phyloP scores from a whole-genome alignment of 192 early-diverging fungal species.

The Oehlia diaphana region DNA sequence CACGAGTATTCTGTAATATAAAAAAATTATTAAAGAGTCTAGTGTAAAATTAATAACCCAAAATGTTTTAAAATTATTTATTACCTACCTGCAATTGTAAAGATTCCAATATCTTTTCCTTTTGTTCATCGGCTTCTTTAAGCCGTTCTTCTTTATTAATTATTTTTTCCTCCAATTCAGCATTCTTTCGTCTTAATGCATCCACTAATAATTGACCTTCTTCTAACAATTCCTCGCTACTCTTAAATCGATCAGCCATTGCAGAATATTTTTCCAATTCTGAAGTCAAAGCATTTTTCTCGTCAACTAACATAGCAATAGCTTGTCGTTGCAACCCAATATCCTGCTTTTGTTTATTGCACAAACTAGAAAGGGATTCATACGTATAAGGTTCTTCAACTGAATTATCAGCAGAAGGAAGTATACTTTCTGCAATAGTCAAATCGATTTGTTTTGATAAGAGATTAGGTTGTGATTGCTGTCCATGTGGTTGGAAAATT shows the following conservation, averaged over 20 bases:
- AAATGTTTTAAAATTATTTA: not conserved
- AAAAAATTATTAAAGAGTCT: not conserved
- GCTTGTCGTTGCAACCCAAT: conserved; percentile 23
- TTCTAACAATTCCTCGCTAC: conserved; percentile 23
- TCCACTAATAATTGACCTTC: conserved; percentile 30
- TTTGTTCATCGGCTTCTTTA: conserved; percentile 15
- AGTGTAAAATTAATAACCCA: not conserved
- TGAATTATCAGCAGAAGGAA: not conserved
- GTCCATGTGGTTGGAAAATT: conserved; percentile 4
- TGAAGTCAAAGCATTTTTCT: conserved; percentile 12
- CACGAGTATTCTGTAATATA: conserved; percentile 7
- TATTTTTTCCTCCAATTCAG: conserved; percentile 27
- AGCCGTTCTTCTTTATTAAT: not conserved
- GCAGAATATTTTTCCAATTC: conserved; percentile 26
- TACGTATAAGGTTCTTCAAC: not conserved
- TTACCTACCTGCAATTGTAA: conserved; percentile 22
- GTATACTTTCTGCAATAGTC: not conserved
- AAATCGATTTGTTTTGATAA: not conserved
- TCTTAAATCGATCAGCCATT: conserved; percentile 27
- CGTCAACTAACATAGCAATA: conserved; percentile 18
- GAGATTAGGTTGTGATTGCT: conserved; percentile 3
- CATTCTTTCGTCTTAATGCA: conserved; percentile 24
- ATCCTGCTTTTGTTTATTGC: conserved; percentile 19
- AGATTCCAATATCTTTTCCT: conserved; percentile 15
- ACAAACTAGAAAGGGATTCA: conserved; percentile 21